Percentiles rank a stretch among this genome's conserved stretches.
Evolutionary conservation across 148 eudicot genomes (phyloP).

Genomic region (Pharnaceum exiguum): DNA sequence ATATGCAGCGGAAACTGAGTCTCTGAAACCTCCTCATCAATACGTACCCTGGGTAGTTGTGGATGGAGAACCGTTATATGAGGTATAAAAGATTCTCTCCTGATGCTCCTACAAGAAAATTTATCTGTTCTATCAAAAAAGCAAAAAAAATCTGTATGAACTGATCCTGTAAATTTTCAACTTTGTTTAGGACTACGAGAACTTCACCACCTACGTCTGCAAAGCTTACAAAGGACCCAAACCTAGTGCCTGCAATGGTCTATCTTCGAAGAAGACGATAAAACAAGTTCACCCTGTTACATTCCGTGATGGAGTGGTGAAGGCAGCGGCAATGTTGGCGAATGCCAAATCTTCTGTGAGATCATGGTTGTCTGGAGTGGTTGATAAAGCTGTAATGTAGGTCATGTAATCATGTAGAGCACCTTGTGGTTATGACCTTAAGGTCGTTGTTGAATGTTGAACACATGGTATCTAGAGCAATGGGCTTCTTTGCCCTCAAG

Average conservation of each 20-base stretch:
- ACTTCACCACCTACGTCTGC: slow-evolving; percentile 60
- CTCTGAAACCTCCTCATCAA: slow-evolving; percentile 65
- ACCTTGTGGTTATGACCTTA: too few relatives aligned
- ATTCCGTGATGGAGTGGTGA: slow-evolving; percentile 21
- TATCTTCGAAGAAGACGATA: slow-evolving; percentile 21
- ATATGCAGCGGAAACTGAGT: slow-evolving; percentile 56
- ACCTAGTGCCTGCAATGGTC: slow-evolving; percentile 46
- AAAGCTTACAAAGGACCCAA: slow-evolving; percentile 62
- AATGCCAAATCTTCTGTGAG: slow-evolving; percentile 15
- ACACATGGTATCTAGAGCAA: too few relatives aligned
- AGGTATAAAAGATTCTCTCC: slow-evolving; percentile 33
- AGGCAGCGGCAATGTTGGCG: slow-evolving; percentile 9
- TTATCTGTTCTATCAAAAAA: too few relatives aligned
- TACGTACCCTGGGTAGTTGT: slow-evolving; percentile 93
- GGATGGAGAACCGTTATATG: slow-evolving; percentile 71
- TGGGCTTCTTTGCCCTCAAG: too few relatives aligned
- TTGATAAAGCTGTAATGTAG: slow-evolving; percentile 20
- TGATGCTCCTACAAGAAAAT: background rate
- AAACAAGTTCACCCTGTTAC: slow-evolving; percentile 20
- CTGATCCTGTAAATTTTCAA: background rate
- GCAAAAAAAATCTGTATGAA: background rate
- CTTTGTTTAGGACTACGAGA: slow-evolving; percentile 48
- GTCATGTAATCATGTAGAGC: too few relatives aligned
- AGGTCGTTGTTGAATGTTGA: background rate
- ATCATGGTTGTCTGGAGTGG: slow-evolving; percentile 24